phyloP scores from a whole-genome alignment of 2,329 filamentous ascomycete genomes.

The Corinectria fuckeliana region DNA sequence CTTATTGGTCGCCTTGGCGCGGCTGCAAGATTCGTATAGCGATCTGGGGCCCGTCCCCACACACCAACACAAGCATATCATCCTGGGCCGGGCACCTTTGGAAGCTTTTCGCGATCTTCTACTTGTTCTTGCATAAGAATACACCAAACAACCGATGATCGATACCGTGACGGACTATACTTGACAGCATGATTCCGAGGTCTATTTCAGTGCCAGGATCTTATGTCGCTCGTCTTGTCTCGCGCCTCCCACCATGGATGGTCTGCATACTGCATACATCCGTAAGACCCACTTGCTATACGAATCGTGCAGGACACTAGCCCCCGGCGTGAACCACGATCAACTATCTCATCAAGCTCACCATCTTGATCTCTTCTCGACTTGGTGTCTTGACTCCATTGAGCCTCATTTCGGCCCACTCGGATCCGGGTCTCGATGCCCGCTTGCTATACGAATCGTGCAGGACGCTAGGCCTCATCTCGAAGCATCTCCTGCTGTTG shows the following conservation, averaged over 20 bases:
- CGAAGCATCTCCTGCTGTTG: not conserved
- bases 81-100: no score
- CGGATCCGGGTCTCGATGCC: not conserved
- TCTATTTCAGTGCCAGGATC: no score
- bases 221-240: no score
- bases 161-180: no score
- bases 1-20: conserved; percentile 1
- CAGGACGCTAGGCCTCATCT: conserved; percentile 35
- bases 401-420: not conserved
- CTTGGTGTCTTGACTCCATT: conserved; percentile 3
- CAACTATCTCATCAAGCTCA: not conserved
- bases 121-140: no score
- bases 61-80: no score
- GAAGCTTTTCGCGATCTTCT: no score
- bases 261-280: not conserved
- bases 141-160: no score
- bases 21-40: conserved; percentile 31
- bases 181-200: no score
- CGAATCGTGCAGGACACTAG: not conserved
- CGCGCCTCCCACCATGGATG: no score
- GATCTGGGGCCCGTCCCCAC: conserved; percentile 16
- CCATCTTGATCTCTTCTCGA: not conserved
- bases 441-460: conserved; percentile 38
- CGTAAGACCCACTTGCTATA: conserved; percentile 1
- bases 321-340: not conserved